Percentiles rank a stretch among this genome's conserved stretches.
Evolutionary conservation across 805 yeast genomes (phyloP).

Genomic region (Kluyveromyces aestuarii): DNA sequence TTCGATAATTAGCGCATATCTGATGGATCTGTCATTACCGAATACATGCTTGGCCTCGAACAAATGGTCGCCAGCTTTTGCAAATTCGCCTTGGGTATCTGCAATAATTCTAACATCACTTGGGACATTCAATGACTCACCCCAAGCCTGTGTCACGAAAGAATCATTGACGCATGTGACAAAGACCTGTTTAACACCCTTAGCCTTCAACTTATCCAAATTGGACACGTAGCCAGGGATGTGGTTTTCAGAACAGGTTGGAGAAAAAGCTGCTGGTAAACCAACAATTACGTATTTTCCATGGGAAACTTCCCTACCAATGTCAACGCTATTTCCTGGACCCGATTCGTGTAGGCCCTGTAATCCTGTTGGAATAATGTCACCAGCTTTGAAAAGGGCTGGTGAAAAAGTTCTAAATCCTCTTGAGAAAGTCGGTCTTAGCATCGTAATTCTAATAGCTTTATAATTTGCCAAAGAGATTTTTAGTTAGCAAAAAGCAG

Average conservation of each 20-base stretch:
- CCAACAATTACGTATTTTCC: constrained; percentile 52
- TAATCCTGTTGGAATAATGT: constrained; percentile 45
- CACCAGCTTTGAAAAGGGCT: constrained; percentile 43
- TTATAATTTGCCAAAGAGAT: background rate
- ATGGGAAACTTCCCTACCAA: constrained; percentile 37
- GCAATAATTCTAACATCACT: constrained; percentile 50
- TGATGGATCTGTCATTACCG: constrained; percentile 65
- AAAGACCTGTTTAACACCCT: constrained; percentile 55
- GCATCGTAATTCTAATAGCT: constrained; percentile 1
- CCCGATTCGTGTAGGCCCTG: constrained; percentile 47
- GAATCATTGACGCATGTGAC: constrained; percentile 81
- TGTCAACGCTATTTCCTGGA: constrained; percentile 53
- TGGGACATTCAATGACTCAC: constrained; percentile 33
- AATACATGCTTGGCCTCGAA: constrained; percentile 73
- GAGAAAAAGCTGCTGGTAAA: constrained; percentile 82
- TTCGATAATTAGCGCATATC: constrained; percentile 69
- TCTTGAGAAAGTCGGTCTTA: constrained; percentile 7
- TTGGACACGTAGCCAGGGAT: constrained; percentile 58
- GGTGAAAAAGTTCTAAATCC: constrained; percentile 19
- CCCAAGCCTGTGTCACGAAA: constrained; percentile 81
- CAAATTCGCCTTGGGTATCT: constrained; percentile 72
- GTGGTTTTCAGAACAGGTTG: constrained; percentile 63
- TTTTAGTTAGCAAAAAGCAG: no score
- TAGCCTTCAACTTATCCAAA: constrained; percentile 42
- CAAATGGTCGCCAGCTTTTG: constrained; percentile 50